These are phyloP conservation scores for Geotrichum candidum DNA, from an alignment of 1,139 yeast genomes.

Conservation along the genomic window DNA sequence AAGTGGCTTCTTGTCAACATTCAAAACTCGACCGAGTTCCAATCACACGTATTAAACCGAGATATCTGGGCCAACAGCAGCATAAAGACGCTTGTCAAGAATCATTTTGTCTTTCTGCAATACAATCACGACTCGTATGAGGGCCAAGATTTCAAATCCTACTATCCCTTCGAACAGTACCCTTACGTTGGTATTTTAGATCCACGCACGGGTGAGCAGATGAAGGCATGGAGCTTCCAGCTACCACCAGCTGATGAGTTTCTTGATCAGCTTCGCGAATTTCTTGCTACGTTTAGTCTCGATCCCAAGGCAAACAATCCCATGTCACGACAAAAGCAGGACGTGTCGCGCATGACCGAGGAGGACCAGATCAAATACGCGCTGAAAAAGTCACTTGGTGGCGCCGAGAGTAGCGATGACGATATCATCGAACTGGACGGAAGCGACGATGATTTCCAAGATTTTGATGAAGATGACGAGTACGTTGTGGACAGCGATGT, in stretches of 20 bases:
- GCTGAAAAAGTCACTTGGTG: constrained; percentile 56
- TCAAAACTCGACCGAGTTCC: constrained; percentile 78
- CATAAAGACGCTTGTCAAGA: constrained; percentile 58
- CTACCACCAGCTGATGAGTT: constrained; percentile 52
- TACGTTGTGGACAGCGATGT: constrained; percentile 16
- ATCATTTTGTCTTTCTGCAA: constrained; percentile 64
- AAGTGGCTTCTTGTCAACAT: constrained; percentile 87
- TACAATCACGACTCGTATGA: constrained; percentile 71
- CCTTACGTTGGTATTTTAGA: constrained; percentile 93
- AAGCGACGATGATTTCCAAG: constrained; percentile 20
- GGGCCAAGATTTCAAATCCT: constrained; percentile 64
- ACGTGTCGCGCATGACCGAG: constrained; percentile 49
- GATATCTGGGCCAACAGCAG: constrained; percentile 83
- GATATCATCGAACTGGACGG: constrained; percentile 20
- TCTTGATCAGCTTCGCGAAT: constrained; percentile 44
- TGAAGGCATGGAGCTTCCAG: constrained; percentile 56
- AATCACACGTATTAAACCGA: constrained; percentile 83
- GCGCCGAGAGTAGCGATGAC: constrained; percentile 24
- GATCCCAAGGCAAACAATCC: constrained; percentile 67
- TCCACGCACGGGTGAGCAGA: constrained; percentile 90
- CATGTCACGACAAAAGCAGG: constrained; percentile 21
- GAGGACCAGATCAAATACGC: constrained; percentile 83
- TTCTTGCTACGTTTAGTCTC: constrained; percentile 56
- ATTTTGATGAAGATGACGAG: constrained; percentile 22
- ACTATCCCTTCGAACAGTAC: constrained; percentile 61